These are phyloP conservation scores for Asparagopsis taxiformis DNA, from an alignment of 31 red algal species.

Conservation along the genomic window DNA sequence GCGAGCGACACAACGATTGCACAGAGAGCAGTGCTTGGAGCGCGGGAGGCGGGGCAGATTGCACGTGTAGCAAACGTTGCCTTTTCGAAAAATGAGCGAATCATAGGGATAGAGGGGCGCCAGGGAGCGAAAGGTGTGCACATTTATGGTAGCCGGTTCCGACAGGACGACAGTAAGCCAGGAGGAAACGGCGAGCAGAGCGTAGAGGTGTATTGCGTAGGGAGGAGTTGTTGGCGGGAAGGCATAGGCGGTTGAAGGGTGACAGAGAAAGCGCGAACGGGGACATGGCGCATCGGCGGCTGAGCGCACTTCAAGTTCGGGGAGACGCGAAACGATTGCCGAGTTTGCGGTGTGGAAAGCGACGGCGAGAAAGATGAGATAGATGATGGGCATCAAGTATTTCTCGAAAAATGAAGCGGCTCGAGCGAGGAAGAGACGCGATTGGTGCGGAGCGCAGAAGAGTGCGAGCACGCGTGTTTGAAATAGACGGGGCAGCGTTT, in stretches of 20 bases:
- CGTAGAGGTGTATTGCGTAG: conserved; percentile 18
- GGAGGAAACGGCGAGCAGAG: conserved; percentile 7
- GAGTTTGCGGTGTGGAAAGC: conserved; percentile 11
- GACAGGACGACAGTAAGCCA: conserved; percentile 37
- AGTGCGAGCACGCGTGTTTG: not conserved
- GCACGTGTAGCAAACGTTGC: conserved; percentile 36
- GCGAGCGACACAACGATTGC: conserved; percentile 48
- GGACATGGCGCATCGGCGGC: conserved; percentile 25
- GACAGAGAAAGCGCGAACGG: conserved; percentile 32
- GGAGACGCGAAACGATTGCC: conserved; percentile 19
- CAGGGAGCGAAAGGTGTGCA: not conserved
- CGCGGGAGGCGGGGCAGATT: conserved; percentile 41
- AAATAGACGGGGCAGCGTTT: not conserved
- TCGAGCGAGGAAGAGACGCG: not conserved
- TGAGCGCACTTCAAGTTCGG: not conserved
- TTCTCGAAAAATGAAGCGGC: conserved; percentile 28
- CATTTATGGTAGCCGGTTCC: conserved; percentile 26
- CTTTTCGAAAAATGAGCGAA: conserved; percentile 15
- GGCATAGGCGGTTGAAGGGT: conserved; percentile 10
- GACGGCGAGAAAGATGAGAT: conserved; percentile 11
- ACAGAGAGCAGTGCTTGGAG: conserved; percentile 56
- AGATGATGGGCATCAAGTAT: conserved; percentile 44
- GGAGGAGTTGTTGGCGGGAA: conserved; percentile 31
- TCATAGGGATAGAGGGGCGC: conserved; percentile 20
- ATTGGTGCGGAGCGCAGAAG: not conserved